Evolutionary conservation across 345 rosid species (phyloP).

Genomic region (Cardamine occulta): DNA sequence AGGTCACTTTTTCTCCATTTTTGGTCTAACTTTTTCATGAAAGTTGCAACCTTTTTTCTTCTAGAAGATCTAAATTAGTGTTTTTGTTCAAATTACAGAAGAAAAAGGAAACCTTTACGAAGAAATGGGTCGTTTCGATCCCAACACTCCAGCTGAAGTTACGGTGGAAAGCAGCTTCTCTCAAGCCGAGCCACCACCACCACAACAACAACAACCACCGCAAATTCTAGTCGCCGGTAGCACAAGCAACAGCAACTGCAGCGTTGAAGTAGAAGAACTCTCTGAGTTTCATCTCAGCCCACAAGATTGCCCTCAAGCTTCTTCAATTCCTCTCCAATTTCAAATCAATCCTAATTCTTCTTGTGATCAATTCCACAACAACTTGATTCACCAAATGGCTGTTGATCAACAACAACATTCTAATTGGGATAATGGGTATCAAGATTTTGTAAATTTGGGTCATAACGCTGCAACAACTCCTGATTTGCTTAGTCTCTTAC

Average conservation of each 20-base stretch:
- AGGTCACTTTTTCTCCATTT: background rate
- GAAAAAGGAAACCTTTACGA: conserved; percentile 48
- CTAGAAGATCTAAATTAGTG: background rate
- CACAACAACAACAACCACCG: background rate
- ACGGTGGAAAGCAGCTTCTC: conserved; percentile 41
- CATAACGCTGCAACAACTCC: conserved; percentile 50
- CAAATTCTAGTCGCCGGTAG: conserved; percentile 38
- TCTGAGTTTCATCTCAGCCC: conserved; percentile 47
- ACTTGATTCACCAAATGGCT: conserved; percentile 46
- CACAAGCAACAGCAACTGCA: conserved; percentile 48
- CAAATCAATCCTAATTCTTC: conserved; percentile 29
- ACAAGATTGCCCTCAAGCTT: conserved; percentile 38
- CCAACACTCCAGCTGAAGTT: conserved; percentile 46
- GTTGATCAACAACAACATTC: conserved; percentile 30
- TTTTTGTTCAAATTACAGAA: conserved; percentile 6
- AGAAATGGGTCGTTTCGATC: conserved; percentile 56
- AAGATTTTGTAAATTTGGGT: conserved; percentile 36
- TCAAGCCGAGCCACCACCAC: conserved; percentile 32
- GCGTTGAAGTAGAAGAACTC: conserved; percentile 46
- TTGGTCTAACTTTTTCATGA: background rate
- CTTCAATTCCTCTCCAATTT: conserved; percentile 42
- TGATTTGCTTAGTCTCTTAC: conserved; percentile 71
- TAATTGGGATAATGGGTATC: conserved; percentile 51
- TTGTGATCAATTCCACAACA: conserved; percentile 35
- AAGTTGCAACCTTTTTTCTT: background rate